These are phyloP conservation scores for Arachnomyces sp. DNA, from an alignment of 2,329 filamentous ascomycete species.

Conservation along the genomic window DNA sequence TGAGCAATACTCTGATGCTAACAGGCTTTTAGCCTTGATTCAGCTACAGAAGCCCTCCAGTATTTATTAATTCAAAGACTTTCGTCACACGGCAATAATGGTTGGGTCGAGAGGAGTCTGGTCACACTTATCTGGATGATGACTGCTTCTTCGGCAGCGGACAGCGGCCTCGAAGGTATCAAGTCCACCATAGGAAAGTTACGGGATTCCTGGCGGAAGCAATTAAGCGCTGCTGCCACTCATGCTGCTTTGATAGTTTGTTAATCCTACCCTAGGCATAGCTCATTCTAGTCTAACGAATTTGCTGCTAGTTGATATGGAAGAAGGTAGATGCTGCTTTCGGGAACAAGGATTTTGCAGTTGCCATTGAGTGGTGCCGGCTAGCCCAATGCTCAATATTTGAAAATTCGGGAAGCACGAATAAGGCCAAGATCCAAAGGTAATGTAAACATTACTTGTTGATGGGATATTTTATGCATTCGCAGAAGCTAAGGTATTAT, in stretches of 20 bases:
- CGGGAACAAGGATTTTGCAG: slow-evolving; percentile 44
- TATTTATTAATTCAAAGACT: slow-evolving; percentile 56
- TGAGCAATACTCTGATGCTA: not conserved
- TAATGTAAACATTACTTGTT: slow-evolving; percentile 21
- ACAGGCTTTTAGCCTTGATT: slow-evolving; percentile 21
- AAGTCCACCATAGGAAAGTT: slow-evolving; percentile 24
- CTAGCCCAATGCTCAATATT: slow-evolving; percentile 63
- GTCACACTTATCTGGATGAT: slow-evolving; percentile 62
- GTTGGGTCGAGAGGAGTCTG: slow-evolving; percentile 63
- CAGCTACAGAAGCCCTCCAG: slow-evolving; percentile 48
- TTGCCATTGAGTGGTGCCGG: slow-evolving; percentile 63
- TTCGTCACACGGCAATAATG: slow-evolving; percentile 39
- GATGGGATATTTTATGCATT: not conserved
- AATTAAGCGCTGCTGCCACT: slow-evolving; percentile 54
- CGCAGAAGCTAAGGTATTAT: slow-evolving; percentile 8
- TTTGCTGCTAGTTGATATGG: slow-evolving; percentile 61
- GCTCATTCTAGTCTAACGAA: slow-evolving; percentile 4
- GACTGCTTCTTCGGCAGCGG: slow-evolving; percentile 38
- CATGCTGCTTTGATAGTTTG: slow-evolving; percentile 38
- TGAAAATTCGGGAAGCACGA: slow-evolving; percentile 55
- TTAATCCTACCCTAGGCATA: not conserved
- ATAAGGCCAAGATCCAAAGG: slow-evolving; percentile 63
- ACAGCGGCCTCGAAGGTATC: slow-evolving; percentile 27
- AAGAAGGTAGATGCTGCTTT: slow-evolving; percentile 61
- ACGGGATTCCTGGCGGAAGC: slow-evolving; percentile 35